Evolutionary conservation across 1,284 basidiomycete species (phyloP), one percentile per base, ranked within the genome.

Genomic region (Neonothopanus nambi): DNA sequence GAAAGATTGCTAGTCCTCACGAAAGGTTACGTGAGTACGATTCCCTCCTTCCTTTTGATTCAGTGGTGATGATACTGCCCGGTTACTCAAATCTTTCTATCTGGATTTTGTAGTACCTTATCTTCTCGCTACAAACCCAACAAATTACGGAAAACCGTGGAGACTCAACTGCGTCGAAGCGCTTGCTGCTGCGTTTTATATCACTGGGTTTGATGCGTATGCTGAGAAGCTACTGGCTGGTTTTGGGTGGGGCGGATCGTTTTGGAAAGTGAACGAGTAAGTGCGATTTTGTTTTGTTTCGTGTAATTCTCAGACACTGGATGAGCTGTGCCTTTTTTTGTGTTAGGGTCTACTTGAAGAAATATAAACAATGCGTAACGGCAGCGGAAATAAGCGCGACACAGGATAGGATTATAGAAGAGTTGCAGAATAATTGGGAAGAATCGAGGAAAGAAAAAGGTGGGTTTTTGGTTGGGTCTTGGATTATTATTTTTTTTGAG

Each of bases 101-200:
- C 15, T 44, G 2, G 55, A 24, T 36, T n/a, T n/a, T n/a, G 18
- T 33, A 97, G 93, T 98, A 26, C 95, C 95, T 0, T 97, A 95
- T 68, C 81, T 98, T 28, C 72, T 97, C 45, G 95, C 95, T 0
- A 90, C 92, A 0, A 98, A 98, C 67, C 93, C 93, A 0, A 92
- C 93, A 28, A 97, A 98, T 69, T 98, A 97, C 61, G 95, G 95
- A 18, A 94, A 93, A 67, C 95, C 94, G 2, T 93, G 92, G 92
- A 75, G 88, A 38, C 72, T 95, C 42, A 95, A 92, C 65, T 95
- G 94, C 57, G 93, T 92, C 20, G 95, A 97, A 70, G 95, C 95
- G 0, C 80, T 96, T 2, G 94, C 95, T 0, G 95, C 94, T 0
- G 89, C 92, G 0, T 95, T 98, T 63, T 95, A 92, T 67, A 90